Evolutionary conservation across 768 basidiomycete species (phyloP).

Genomic region (Peribolospora baueri): DNA sequence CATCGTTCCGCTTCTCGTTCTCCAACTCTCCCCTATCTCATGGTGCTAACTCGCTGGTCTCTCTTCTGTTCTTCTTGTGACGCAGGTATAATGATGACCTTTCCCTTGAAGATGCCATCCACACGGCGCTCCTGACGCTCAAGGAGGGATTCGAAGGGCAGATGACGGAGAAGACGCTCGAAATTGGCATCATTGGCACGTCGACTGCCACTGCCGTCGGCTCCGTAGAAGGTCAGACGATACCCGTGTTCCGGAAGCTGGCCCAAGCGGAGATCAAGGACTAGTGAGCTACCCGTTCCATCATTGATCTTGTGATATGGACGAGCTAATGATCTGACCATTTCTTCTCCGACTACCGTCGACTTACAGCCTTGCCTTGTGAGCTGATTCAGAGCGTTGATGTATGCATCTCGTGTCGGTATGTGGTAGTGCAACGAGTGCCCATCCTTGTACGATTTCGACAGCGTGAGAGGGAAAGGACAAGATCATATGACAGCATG

Average conservation of each 20-base stretch:
- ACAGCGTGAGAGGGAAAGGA: too few relatives aligned
- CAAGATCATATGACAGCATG: too few relatives aligned
- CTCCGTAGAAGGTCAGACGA: background rate
- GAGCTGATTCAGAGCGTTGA: too few relatives aligned
- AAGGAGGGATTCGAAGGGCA: constrained; percentile 99
- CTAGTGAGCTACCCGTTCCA: constrained; percentile 23
- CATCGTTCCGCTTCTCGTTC: constrained; percentile 12
- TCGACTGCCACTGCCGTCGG: constrained; percentile 41
- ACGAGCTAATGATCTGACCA: too few relatives aligned
- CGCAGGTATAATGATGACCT: constrained; percentile 94
- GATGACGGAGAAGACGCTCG: constrained; percentile 99
- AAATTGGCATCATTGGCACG: constrained; percentile 87
- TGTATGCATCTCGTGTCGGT: too few relatives aligned
- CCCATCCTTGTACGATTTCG: too few relatives aligned
- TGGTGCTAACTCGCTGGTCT: background rate
- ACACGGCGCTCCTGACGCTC: constrained; percentile 86
- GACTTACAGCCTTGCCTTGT: too few relatives aligned
- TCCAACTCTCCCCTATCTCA: constrained; percentile 3
- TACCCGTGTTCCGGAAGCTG: constrained; percentile 75
- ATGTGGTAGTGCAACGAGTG: too few relatives aligned
- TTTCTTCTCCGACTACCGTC: too few relatives aligned
- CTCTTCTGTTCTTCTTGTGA: background rate
- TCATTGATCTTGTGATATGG: too few relatives aligned
- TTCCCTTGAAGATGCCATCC: constrained; percentile 92
- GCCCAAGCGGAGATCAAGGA: constrained; percentile 92